Percentiles rank a stretch among this genome's conserved stretches.
Conservation (phyloP, 495 filamentous ascomycete genomes). For the Astrothelium macrocarpum region DNA sequence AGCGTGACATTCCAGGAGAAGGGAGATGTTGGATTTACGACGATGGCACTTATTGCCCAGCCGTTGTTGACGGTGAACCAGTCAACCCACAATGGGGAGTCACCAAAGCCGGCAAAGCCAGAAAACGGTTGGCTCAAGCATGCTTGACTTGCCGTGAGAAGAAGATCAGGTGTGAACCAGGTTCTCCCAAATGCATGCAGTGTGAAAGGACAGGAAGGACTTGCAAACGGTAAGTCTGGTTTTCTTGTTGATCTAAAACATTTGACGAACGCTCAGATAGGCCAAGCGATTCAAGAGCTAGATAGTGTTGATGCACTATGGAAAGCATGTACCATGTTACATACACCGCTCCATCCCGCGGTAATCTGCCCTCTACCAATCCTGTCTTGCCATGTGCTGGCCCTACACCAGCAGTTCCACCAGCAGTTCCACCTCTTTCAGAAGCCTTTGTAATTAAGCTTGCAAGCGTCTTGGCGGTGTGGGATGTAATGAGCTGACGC, state of each 20-base stretch:
- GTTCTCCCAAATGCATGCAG: conserved; percentile 73
- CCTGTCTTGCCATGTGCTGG: background rate
- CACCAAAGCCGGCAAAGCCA: conserved; percentile 84
- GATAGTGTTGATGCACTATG: background rate
- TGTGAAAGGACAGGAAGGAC: conserved; percentile 80
- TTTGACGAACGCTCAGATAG: conserved; percentile 2
- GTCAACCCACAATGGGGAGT: conserved; percentile 91
- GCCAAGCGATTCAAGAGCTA: background rate
- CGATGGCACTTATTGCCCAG: background rate
- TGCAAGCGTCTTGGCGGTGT: background rate
- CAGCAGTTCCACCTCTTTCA: no score
- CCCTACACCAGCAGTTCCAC: background rate
- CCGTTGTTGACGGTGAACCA: conserved; percentile 61
- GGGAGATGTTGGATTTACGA: background rate
- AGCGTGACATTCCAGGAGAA: background rate
- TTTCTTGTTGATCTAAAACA: background rate
- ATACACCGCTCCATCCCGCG: background rate
- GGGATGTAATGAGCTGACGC: background rate
- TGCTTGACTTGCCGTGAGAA: conserved; percentile 88
- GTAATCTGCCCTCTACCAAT: background rate
- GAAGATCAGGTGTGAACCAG: conserved; percentile 94
- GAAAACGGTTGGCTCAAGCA: conserved; percentile 80
- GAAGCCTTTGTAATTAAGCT: background rate
- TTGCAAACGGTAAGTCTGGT: conserved; percentile 59
- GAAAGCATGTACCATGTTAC: background rate